Base-by-base conservation (phyloP, 2,329 filamentous ascomycete species). In the Microcyclosporella mali region DNA sequence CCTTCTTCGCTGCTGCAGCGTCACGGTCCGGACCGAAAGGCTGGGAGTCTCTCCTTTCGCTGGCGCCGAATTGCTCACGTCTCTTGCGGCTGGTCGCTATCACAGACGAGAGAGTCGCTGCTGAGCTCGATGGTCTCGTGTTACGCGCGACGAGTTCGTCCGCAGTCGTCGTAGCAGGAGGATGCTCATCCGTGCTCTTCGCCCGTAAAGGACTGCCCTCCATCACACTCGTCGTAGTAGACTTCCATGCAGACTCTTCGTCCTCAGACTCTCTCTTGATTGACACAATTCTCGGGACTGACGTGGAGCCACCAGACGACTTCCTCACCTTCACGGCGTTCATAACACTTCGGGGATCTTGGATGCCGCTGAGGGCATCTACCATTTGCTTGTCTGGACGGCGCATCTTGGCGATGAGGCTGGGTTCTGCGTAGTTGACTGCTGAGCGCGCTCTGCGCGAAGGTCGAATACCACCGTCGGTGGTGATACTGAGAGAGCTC, bases 341-440 rank as follows among this genome's bases (percentile, higher is more conserved):
- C 53, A 61, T 58, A 51, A 47, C 54, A 31, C 48, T 46, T 15
- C 52, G 43, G 6, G 50, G 56, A 46, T 58, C 55, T 25, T 60
- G 55, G 10, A 59, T 52, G 2, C 59, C 59, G 31, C 53, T 51
- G 4, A 74, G 63, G 1, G 71, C 71, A 51, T 73, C 70, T 1
- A 67, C 66, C 40, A 72, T 56, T 38, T 70, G 63, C 48, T 71
- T 70, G 37, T 62, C 63, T 1, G 70, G 69, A 18, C 71, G 64
- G 15, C 71, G 62, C 70, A 74, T 73, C 52, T 74, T 74, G 12
- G 64, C 66, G 34, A 62, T 61, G 12, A 74, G 57, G 37, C 63
- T 71, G 1, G 71, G 71, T 48, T 73, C 70, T 10, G 71, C 70
- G 46, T 73, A 73, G 56, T 67, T 72, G 37, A 73, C 70, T 27